phyloP scores from a whole-genome alignment of 75 land plant species.

The Pinus tabuliformis region DNA sequence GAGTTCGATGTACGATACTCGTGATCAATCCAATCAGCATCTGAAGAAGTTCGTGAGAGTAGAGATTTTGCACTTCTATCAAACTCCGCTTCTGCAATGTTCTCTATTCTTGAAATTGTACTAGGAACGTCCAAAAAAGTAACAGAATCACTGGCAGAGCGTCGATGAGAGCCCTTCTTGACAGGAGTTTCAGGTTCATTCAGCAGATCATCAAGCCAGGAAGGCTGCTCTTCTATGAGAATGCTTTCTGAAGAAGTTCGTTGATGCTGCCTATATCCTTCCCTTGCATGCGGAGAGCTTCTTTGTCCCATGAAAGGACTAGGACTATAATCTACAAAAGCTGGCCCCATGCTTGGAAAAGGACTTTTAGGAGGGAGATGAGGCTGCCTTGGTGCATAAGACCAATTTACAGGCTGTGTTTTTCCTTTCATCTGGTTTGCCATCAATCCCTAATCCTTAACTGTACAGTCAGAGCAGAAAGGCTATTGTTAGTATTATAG shows the following conservation, averaged over 20 bases:
- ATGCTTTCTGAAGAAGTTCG: constrained; percentile 86
- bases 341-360: constrained; percentile 36
- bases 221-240: constrained; percentile 72
- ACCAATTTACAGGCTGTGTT: constrained; percentile 42
- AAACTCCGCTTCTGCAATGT: constrained; percentile 35
- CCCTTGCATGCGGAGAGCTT: constrained; percentile 34
- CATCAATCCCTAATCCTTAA: constrained; percentile 17
- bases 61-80: constrained; percentile 17
- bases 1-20: constrained; percentile 22
- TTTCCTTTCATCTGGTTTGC: constrained; percentile 45
- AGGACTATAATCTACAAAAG: constrained; percentile 30
- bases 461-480: too few species aligned
- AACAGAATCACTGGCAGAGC: constrained; percentile 88
- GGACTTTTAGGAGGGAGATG: constrained; percentile 82
- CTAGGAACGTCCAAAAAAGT: constrained; percentile 58
- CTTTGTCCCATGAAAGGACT: constrained; percentile 20
- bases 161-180: constrained; percentile 64
- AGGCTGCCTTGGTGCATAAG: constrained; percentile 40
- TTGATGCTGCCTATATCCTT: constrained; percentile 41
- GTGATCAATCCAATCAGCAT: constrained; percentile 42
- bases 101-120: constrained; percentile 29
- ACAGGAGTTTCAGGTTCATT: constrained; percentile 76
- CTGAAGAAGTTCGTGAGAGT: constrained; percentile 28
- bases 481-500: too few species aligned
- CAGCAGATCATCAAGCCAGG: constrained; percentile 89